Evolutionary conservation across 2,329 filamentous ascomycete species (phyloP), one percentile per base, ranked within the genome.

Genomic region (Diaporthe longicolla): DNA sequence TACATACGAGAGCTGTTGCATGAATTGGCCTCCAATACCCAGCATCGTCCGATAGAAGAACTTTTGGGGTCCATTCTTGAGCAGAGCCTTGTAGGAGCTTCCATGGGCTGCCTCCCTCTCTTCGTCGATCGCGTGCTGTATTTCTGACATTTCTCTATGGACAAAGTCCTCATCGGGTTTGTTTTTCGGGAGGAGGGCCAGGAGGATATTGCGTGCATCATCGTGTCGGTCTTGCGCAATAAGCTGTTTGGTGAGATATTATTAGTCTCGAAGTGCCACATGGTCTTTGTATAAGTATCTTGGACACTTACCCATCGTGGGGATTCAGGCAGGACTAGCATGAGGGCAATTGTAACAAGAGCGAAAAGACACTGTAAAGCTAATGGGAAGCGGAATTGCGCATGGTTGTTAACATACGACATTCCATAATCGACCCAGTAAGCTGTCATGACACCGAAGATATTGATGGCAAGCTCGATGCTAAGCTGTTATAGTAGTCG

Each of bases 341-440:
- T 78, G 24, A 78, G 78, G n/a, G 75, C n/a, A 19, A 82, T 78
- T 26, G 82, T 81, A 21, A 83, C 48, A n/a, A 85, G 26, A 35
- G 82, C 82, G 58, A 86, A 86, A 1, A 84, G 72, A 52, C 85
- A 83, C 75, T 87, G 86, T 8, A 87, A 80, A 1, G 83, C 85
- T 4, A 87, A 77, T 0, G 85, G 85, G 57, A 87, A 87, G 1
- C 85, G 84, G 72, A 87, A 87, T 50, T 84, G 82, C 1, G 81
- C 77, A 21, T 83, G 80, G 54, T 79, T 83, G 35, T 77, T 71
- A 43, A 83, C 79, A 52, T 78, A 83, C 5, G 80, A 83, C 79
- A 68, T 54, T 40, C 63, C 63, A 29, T 68, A 68, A 17, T 68
- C 63, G 3, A 68, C 63, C 63, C 63, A 68, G 10, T 68, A 68